phyloP scores from a whole-genome alignment of 257 asterid species.

The Scutellaria barbata region DNA sequence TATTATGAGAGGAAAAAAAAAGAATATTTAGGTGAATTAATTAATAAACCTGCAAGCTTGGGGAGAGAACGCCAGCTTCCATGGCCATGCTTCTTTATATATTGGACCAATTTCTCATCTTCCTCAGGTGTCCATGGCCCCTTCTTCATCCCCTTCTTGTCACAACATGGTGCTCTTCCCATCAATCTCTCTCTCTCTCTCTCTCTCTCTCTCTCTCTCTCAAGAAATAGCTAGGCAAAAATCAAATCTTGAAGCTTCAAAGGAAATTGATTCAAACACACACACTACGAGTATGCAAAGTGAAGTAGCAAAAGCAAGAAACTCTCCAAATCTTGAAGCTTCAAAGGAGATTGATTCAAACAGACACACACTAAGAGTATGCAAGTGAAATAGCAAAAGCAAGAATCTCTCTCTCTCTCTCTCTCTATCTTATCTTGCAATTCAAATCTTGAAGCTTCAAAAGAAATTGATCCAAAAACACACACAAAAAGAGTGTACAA shows the following conservation, averaged over 20 bases:
- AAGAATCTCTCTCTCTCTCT: not conserved
- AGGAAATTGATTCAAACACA: too few species aligned
- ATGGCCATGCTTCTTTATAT: conserved; percentile 76
- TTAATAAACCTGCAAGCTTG: conserved; percentile 65
- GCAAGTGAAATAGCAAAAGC: not conserved
- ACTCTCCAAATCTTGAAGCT: too few species aligned
- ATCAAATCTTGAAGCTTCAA: too few species aligned
- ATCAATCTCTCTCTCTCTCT: conserved; percentile 33
- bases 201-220: not conserved
- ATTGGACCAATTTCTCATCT: conserved; percentile 78
- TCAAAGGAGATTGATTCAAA: too few species aligned
- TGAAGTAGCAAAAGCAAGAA: too few species aligned
- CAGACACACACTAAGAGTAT: too few species aligned
- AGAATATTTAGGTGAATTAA: not conserved
- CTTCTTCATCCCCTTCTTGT: conserved; percentile 85
- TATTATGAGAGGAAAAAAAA: too few species aligned
- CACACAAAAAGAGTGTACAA: not conserved
- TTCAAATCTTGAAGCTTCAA: not conserved
- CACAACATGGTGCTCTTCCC: conserved; percentile 99
- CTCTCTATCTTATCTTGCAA: too few species aligned
- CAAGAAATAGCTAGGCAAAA: too few species aligned
- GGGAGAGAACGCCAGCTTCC: conserved; percentile 98
- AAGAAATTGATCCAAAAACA: not conserved
- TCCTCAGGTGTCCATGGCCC: conserved; percentile 98
- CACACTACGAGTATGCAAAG: too few species aligned